Conservation (phyloP, 176 grass and related monocot genomes). For the Themeda triandra region DNA sequence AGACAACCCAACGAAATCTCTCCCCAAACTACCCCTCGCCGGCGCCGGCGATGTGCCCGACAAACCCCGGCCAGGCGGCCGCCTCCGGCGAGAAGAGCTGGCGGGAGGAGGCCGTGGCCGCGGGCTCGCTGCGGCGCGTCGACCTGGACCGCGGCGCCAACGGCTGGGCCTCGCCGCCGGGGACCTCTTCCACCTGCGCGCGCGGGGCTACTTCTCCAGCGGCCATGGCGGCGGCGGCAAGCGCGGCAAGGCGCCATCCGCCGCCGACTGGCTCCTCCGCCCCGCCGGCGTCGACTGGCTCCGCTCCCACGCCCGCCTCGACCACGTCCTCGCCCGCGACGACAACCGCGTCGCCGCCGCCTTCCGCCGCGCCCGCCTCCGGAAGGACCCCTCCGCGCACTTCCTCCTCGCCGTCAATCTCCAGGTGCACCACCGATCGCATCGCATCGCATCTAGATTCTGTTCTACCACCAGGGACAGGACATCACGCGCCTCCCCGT, state of each 20-base stretch:
- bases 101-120: slow-evolving; percentile 55
- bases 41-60: slow-evolving; percentile 15
- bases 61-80: background rate
- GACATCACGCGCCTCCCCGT: no score
- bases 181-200: slow-evolving; percentile 75
- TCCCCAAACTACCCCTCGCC: slow-evolving; percentile 7
- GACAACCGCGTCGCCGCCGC: slow-evolving; percentile 62
- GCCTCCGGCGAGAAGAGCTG: slow-evolving; percentile 35
- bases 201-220: slow-evolving; percentile 63
- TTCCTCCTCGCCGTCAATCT: slow-evolving; percentile 96
- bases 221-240: background rate
- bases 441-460: slow-evolving; percentile 39
- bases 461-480: background rate
- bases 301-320: slow-evolving; percentile 59
- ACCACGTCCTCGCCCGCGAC: slow-evolving; percentile 75
- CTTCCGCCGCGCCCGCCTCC: slow-evolving; percentile 58
- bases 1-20: background rate
- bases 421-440: slow-evolving; percentile 19
- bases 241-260: slow-evolving; percentile 48
- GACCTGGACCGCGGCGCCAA: slow-evolving; percentile 72
- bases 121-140: slow-evolving; percentile 61
- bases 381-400: slow-evolving; percentile 45
- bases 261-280: slow-evolving; percentile 59
- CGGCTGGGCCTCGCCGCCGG: slow-evolving; percentile 93
- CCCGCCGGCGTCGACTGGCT: slow-evolving; percentile 99